Base-by-base conservation (phyloP, 2,329 filamentous ascomycete genomes). In the Raffaelea arxii region DNA sequence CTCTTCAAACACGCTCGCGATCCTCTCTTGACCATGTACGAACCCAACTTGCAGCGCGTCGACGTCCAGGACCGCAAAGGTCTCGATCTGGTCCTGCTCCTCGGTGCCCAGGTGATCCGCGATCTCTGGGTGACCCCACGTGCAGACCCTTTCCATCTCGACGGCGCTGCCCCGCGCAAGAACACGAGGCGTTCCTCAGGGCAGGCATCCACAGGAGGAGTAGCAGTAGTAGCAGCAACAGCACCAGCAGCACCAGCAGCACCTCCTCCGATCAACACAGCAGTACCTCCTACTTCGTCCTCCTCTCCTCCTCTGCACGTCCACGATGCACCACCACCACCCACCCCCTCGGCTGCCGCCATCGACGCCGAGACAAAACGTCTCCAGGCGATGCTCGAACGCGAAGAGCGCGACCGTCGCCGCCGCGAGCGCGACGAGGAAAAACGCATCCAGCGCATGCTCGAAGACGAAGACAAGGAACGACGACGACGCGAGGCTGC, bases 61-160 rank as follows among this genome's bases (percentile, higher is more conserved):
- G 90, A 97, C 38, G 80, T 97, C 51, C 89, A 98, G 62, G 92
- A 98, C 64, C 80, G 84, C 48, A 97, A 96, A 63, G 92, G 92
- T 0, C 69, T 97, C 4, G 92, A 98, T 61, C 77, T 97, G 1
- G 82, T 90, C 2, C 65, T 97, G 18, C 60, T 84, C 19, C 63
- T 84, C 19, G 71, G 76, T 24, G 76, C 79, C 1, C 75, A 80
- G 54, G 75, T 80, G 25, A 80, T 85, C 49, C 73, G 77, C 38
- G 81, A 85, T 54, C 67, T 85, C 36, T 84, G 77, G 55, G 68
- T 84, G 24, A 70, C 74, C 49, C 75, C 81, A 4, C 76, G 80
- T 46, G 75, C 77, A 18, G 86, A 94, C 55, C 72, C 80, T 4
- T 97, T 96, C 67, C 92, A 96, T 60, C 72, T 89, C 32, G 66